Percentiles rank a stretch among this genome's conserved stretches.
These are phyloP conservation scores for Penicillium sp. DNA, from an alignment of 2,329 filamentous ascomycete species.

Conservation along the genomic window DNA sequence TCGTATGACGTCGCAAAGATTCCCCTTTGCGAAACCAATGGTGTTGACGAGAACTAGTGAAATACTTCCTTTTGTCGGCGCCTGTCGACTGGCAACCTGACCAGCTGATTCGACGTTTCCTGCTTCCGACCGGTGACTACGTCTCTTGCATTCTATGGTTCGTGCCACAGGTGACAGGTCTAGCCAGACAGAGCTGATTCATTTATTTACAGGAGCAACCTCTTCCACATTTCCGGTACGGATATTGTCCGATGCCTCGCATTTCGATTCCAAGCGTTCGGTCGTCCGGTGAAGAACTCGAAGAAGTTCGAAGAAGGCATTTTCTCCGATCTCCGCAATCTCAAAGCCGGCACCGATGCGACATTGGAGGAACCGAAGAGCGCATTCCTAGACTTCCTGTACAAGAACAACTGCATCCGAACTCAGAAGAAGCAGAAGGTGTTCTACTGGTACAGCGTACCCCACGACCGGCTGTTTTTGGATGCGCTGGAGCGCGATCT, in stretches of 20 bases:
- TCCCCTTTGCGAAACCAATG: background rate
- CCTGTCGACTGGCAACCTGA: conserved; percentile 97
- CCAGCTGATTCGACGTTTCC: conserved; percentile 93
- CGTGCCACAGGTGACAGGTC: conserved; percentile 25
- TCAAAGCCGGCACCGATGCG: conserved; percentile 97
- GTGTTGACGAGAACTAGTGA: conserved; percentile 60
- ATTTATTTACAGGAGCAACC: conserved; percentile 71
- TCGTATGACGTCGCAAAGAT: conserved; percentile 58
- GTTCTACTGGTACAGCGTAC: conserved; percentile 99
- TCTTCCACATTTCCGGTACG: conserved; percentile 98
- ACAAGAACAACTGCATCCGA: conserved; percentile 99
- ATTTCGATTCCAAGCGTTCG: conserved; percentile 98
- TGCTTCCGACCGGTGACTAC: conserved; percentile 96
- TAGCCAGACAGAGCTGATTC: background rate
- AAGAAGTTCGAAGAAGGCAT: conserved; percentile 99
- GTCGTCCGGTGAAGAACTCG: conserved; percentile 96
- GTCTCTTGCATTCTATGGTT: conserved; percentile 96
- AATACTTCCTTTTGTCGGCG: conserved; percentile 99
- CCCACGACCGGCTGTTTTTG: conserved; percentile 94
- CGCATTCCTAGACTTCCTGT: conserved; percentile 95
- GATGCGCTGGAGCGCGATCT: conserved; percentile 95
- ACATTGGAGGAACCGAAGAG: conserved; percentile 99
- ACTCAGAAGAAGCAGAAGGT: conserved; percentile 99
- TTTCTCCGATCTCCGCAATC: conserved; percentile 95
- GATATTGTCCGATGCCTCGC: conserved; percentile 98